Evolutionary conservation across 2,329 filamentous ascomycete genomes (phyloP).

Genomic region (Rasamsonia emersonii): DNA sequence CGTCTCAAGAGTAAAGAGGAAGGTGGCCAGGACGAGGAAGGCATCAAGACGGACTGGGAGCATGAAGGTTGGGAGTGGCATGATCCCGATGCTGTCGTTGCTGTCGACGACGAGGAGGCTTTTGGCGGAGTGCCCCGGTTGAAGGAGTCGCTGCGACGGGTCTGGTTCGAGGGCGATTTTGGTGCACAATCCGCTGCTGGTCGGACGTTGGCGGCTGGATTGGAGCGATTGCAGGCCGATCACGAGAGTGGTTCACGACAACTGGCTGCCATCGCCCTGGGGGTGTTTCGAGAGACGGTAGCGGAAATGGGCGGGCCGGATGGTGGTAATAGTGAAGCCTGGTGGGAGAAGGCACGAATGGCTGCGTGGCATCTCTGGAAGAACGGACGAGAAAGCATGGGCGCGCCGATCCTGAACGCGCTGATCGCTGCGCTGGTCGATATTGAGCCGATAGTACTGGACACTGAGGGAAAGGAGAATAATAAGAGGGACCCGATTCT

Average conservation of each 20-base stretch:
- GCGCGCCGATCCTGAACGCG: conserved; percentile 46
- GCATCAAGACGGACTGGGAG: conserved; percentile 54
- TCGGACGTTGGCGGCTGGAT: conserved; percentile 36
- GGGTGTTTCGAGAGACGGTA: conserved; percentile 41
- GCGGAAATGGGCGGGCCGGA: conserved; percentile 11
- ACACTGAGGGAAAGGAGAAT: conserved; percentile 7
- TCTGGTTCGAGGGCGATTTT: conserved; percentile 51
- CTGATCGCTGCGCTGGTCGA: conserved; percentile 17
- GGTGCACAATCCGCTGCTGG: conserved; percentile 40
- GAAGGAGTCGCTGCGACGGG: conserved; percentile 48
- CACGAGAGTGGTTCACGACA: conserved; percentile 52
- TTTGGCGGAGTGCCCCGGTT: conserved; percentile 51
- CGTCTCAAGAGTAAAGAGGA: conserved; percentile 29
- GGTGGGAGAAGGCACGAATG: conserved; percentile 51
- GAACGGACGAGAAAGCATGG: conserved; percentile 59
- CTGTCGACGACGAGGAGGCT: conserved; percentile 27
- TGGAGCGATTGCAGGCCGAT: conserved; percentile 46
- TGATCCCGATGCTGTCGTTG: conserved; percentile 41
- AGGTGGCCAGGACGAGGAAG: conserved; percentile 32
- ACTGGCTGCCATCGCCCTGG: conserved; percentile 47
- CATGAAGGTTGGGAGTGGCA: conserved; percentile 53
- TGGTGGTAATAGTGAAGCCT: conserved; percentile 20
- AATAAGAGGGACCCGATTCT: conserved; percentile 16
- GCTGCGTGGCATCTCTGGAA: conserved; percentile 57
- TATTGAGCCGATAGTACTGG: conserved; percentile 16